Evolutionary conservation across 2,329 filamentous ascomycete genomes (phyloP), one percentile per base, ranked within the genome.

Genomic region (Fusarium hostae): DNA sequence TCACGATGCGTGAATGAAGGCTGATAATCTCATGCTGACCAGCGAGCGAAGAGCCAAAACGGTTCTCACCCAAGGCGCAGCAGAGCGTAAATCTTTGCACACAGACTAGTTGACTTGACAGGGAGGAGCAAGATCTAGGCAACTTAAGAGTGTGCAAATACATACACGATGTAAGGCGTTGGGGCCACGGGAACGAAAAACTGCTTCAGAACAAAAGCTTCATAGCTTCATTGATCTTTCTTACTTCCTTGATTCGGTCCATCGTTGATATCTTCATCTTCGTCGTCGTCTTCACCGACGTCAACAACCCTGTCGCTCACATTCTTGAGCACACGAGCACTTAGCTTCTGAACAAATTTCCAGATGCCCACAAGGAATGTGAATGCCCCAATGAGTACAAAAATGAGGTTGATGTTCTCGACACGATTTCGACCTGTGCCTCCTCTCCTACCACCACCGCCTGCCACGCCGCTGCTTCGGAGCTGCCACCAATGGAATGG

Each of bases 21-120:
- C 64, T 77, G 81, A 81, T 70, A 74, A 74, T 77, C 78, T 79
- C 78, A 75, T 73, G 68, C 77, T 73, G 47, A 69, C 77, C 76
- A 58, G 59, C 72, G 68, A 78, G 73, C 55, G 56, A 74, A 69
- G 60, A 76, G 70, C 82, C 88, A 89, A 88, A 85, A 89, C 88
- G 88, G 82, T 76, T 73, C 76, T 73, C 66, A 77, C 78, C 81
- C 82, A 81, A 79, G 82, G 82, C 80, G 75, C 75, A 78, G 76
- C 75, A 80, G 82, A 82, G 83, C 81, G 77, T 88, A 83, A 64
- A 88, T 97, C 87, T 97, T 86, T 93, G 94, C 94, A 97, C 92
- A 91, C 90, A 93, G 94, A 97, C 94, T 96, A 91, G 95, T 96
- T 91, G 92, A 90, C 93, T 94, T 89, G 89, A 90, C 91, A 95